A percentile compares a stretch with the other conserved stretches of the same genome.
Evolutionary conservation across 2,329 filamentous ascomycete genomes (phyloP).

Genomic region (Talaromyces amestolkiae): DNA sequence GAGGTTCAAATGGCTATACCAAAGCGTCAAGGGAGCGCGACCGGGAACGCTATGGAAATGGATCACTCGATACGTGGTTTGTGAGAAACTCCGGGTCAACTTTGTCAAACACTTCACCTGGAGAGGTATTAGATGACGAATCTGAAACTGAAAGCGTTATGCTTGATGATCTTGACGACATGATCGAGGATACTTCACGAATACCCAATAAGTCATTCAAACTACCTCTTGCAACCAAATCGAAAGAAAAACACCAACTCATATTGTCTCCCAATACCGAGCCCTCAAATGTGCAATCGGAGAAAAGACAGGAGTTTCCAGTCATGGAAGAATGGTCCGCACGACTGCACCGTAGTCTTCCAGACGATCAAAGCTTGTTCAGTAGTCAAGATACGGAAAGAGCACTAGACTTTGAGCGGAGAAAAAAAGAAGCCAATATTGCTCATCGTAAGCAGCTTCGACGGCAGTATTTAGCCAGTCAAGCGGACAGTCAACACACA

Average conservation of each 20-base stretch:
- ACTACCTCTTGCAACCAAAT: not conserved
- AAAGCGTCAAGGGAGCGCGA: slow-evolving; percentile 23
- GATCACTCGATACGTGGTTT: slow-evolving; percentile 35
- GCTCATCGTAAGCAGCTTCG: slow-evolving; percentile 25
- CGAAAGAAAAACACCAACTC: not conserved
- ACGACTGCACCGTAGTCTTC: slow-evolving; percentile 22
- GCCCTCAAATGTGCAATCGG: not conserved
- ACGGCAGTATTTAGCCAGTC: slow-evolving; percentile 9
- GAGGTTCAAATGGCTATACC: slow-evolving; percentile 2
- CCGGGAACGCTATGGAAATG: slow-evolving; percentile 26
- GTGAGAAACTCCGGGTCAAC: slow-evolving; percentile 12
- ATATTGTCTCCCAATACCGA: not conserved
- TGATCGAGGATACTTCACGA: slow-evolving; percentile 4
- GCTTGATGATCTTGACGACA: slow-evolving; percentile 16
- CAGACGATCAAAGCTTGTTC: not conserved
- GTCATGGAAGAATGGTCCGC: slow-evolving; percentile 28
- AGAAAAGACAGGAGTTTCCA: slow-evolving; percentile 23
- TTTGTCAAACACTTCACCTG: not conserved
- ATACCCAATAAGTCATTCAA: slow-evolving; percentile 19
- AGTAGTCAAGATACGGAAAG: slow-evolving; percentile 15
- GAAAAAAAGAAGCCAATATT: slow-evolving; percentile 37
- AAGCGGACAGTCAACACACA: slow-evolving; percentile 6
- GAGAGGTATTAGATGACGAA: not conserved
- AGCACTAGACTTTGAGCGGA: slow-evolving; percentile 40
- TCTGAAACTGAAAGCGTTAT: slow-evolving; percentile 16